These are phyloP conservation scores for Citrullus colocynthis DNA, from an alignment of 306 rosid genomes.

Conservation along the genomic window DNA sequence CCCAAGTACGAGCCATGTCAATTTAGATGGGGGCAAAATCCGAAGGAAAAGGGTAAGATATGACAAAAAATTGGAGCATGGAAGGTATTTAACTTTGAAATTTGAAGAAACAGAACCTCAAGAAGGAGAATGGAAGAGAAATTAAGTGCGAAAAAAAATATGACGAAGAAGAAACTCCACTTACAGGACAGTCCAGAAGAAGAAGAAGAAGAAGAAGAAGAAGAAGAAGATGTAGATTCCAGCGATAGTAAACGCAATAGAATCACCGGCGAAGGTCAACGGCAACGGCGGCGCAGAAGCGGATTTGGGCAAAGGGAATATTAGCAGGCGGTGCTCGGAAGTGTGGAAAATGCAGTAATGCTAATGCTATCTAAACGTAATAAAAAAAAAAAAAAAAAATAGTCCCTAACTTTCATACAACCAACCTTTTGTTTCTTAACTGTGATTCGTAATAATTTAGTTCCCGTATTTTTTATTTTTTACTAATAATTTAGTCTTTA, in stretches of 20 bases:
- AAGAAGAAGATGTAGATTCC: not conserved
- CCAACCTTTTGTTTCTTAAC: no score
- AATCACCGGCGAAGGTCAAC: not conserved
- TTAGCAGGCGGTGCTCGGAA: not conserved
- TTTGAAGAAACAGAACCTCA: not conserved
- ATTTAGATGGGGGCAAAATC: not conserved
- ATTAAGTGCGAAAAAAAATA: not conserved
- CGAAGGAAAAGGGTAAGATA: not conserved
- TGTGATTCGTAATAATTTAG: no score
- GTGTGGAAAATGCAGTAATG: not conserved
- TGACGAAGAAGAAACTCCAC: not conserved
- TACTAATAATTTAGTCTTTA: no score
- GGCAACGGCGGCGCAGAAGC: not conserved
- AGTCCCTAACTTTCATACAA: no score
- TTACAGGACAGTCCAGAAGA: not conserved
- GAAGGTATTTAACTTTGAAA: not conserved
- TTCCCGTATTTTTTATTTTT: no score
- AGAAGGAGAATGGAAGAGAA: not conserved
- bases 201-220: not conserved
- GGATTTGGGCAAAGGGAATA: not conserved
- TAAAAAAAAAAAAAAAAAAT: no score
- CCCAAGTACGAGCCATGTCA: not conserved
- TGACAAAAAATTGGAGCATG: not conserved
- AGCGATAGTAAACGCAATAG: not conserved
- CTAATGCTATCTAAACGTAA: not conserved